A percentile compares a stretch with the other conserved stretches of the same genome.
Evolutionary conservation across 2,329 filamentous ascomycete genomes (phyloP).

Genomic region (Fusarium decemcellulare): DNA sequence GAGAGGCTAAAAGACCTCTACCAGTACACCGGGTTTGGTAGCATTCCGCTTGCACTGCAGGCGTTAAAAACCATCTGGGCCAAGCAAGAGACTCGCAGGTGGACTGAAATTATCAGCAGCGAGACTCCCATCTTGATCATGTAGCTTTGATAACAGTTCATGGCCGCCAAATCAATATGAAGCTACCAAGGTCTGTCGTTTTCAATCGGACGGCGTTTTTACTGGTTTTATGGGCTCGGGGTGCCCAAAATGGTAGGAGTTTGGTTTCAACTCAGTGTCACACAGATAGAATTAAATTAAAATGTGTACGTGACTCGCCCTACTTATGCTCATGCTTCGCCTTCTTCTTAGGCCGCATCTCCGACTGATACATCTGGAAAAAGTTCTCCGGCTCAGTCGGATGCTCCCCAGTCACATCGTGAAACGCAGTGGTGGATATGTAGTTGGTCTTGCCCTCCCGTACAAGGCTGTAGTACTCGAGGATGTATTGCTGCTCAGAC

Average conservation of each 20-base stretch:
- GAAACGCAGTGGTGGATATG: constrained; percentile 10
- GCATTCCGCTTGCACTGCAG: constrained; percentile 53
- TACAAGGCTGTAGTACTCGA: constrained; percentile 26
- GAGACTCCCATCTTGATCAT: constrained; percentile 49
- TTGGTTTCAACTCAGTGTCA: neutral
- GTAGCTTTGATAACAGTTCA: constrained; percentile 20
- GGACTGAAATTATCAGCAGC: constrained; percentile 49
- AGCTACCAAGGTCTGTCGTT: neutral
- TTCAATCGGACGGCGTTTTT: no score
- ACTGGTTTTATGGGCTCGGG: no score
- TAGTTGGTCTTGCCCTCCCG: constrained; percentile 26
- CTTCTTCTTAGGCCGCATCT: constrained; percentile 28
- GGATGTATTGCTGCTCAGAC: constrained; percentile 14
- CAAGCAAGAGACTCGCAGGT: constrained; percentile 38
- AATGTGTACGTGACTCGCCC: no score
- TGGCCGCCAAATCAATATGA: no score
- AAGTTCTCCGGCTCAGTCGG: constrained; percentile 17
- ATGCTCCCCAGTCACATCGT: constrained; percentile 15
- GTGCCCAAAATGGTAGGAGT: neutral
- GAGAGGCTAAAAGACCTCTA: constrained; percentile 49
- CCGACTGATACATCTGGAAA: constrained; percentile 21
- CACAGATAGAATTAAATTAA: neutral
- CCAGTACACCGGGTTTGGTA: constrained; percentile 53
- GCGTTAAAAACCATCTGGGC: constrained; percentile 54
- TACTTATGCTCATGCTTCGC: constrained; percentile 19